Evolutionary conservation across 177 flowering plant genomes (phyloP).

Genomic region (Tripterygium wilfordii): DNA sequence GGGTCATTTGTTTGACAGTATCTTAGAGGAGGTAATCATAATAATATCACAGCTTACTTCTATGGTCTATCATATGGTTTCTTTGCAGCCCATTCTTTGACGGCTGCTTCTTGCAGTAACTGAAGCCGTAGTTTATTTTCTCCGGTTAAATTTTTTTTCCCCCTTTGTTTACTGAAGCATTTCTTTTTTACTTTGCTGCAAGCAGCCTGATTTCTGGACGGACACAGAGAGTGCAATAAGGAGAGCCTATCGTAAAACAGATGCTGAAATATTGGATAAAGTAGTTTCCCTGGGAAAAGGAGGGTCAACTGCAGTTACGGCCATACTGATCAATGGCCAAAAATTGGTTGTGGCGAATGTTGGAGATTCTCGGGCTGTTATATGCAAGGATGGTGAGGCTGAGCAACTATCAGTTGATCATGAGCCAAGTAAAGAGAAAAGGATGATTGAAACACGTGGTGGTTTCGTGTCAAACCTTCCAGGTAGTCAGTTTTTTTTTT

Average conservation of each 20-base stretch:
- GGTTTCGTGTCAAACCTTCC: constrained; percentile 75
- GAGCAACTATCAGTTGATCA: constrained; percentile 81
- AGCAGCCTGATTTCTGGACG: constrained; percentile 68
- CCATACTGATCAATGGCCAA: constrained; percentile 59
- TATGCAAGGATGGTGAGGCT: constrained; percentile 71
- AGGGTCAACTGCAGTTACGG: constrained; percentile 92
- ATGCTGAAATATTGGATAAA: constrained; percentile 50
- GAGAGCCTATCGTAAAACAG: constrained; percentile 64
- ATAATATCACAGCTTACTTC: too few species aligned
- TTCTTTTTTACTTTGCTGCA: constrained; percentile 4
- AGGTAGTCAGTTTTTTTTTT: constrained; percentile 26
- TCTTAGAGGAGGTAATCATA: constrained; percentile 66
- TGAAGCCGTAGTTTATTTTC: too few species aligned
- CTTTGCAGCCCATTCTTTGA: too few species aligned
- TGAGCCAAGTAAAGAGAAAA: constrained; percentile 66
- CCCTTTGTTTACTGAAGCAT: too few species aligned
- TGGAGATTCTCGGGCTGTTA: constrained; percentile 87
- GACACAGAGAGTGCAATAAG: constrained; percentile 56
- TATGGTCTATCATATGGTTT: background rate
- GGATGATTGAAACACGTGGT: constrained; percentile 58
- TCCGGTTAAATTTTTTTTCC: too few species aligned
- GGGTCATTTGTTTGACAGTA: constrained; percentile 57
- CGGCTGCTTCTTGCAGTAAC: too few species aligned
- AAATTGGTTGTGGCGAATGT: constrained; percentile 79
- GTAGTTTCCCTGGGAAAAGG: constrained; percentile 53